Evolutionary conservation across 768 basidiomycete genomes (phyloP).

Genomic region (Agrocybe praecox): DNA sequence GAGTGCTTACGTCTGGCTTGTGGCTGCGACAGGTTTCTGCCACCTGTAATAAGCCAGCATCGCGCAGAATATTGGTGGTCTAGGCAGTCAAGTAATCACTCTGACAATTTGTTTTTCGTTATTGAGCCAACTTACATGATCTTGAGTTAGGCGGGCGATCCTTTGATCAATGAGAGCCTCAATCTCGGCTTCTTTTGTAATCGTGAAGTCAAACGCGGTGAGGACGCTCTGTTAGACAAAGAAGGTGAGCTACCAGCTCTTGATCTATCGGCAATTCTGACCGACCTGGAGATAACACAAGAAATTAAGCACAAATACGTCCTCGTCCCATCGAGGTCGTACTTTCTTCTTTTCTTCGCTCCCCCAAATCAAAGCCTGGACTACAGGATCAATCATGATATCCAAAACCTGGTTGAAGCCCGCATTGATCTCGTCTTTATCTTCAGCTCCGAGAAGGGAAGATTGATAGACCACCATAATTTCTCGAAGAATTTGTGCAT

Average conservation of each 20-base stretch:
- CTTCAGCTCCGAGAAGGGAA: constrained; percentile 73
- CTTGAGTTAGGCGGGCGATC: constrained; percentile 67
- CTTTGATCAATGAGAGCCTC: constrained; percentile 61
- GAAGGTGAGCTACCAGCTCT: constrained; percentile 1
- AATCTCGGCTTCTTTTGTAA: constrained; percentile 57
- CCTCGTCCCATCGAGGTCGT: constrained; percentile 73
- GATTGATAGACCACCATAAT: constrained; percentile 89
- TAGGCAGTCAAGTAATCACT: not conserved
- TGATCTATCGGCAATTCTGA: not conserved
- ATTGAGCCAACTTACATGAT: constrained; percentile 68
- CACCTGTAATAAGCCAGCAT: constrained; percentile 54
- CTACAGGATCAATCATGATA: constrained; percentile 81
- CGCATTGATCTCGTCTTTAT: constrained; percentile 37
- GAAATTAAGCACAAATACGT: constrained; percentile 87
- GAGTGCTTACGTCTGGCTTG: constrained; percentile 37
- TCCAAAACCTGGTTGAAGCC: constrained; percentile 78
- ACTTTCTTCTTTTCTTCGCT: constrained; percentile 64
- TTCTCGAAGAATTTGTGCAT: constrained; percentile 82
- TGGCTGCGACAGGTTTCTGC: constrained; percentile 44
- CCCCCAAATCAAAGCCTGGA: constrained; percentile 72
- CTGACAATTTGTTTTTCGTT: constrained; percentile 1
- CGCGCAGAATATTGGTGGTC: constrained; percentile 56
- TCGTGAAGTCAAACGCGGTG: constrained; percentile 70
- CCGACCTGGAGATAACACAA: constrained; percentile 80
- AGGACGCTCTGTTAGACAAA: constrained; percentile 52